phyloP scores from a whole-genome alignment of 495 filamentous ascomycete genomes.

The Evansstolkia leycettana region DNA sequence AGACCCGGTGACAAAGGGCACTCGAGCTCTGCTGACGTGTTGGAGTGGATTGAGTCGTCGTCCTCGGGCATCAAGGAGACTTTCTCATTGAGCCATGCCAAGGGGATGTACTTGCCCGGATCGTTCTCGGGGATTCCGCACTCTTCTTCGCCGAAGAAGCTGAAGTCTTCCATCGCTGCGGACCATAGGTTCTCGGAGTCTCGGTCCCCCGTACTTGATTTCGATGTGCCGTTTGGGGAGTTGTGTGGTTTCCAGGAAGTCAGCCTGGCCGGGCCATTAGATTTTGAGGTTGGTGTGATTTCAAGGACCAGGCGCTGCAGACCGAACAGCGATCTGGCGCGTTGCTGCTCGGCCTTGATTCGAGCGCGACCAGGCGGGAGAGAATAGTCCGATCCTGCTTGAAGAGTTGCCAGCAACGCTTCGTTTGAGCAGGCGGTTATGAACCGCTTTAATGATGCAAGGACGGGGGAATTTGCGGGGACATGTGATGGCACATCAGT shows the following conservation, averaged over 20 bases:
- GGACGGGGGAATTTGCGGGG: conserved; percentile 24
- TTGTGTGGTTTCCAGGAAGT: conserved; percentile 27
- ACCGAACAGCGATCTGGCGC: conserved; percentile 37
- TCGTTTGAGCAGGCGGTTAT: conserved; percentile 50
- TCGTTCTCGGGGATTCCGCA: conserved; percentile 38
- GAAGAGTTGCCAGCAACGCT: conserved; percentile 38
- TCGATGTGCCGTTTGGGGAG: conserved; percentile 24
- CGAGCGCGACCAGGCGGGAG: conserved; percentile 35
- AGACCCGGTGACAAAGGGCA: neutral
- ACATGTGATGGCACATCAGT: conserved; percentile 48
- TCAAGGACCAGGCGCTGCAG: conserved; percentile 46
- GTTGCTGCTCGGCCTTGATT: conserved; percentile 27
- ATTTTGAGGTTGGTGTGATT: conserved; percentile 28
- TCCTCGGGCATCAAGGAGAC: conserved; percentile 25
- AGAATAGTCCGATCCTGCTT: conserved; percentile 39
- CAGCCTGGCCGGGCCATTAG: conserved; percentile 5
- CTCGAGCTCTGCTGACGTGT: conserved; percentile 1
- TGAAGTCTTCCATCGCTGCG: conserved; percentile 47
- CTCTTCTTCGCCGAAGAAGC: conserved; percentile 53
- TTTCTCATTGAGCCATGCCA: conserved; percentile 33
- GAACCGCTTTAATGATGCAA: conserved; percentile 40
- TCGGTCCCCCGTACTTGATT: conserved; percentile 47
- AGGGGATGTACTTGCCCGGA: conserved; percentile 29
- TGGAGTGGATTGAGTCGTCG: conserved; percentile 12
- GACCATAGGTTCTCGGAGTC: conserved; percentile 51